Base-by-base conservation (phyloP, 2,329 filamentous ascomycete genomes). In the Xylariales sp. region DNA sequence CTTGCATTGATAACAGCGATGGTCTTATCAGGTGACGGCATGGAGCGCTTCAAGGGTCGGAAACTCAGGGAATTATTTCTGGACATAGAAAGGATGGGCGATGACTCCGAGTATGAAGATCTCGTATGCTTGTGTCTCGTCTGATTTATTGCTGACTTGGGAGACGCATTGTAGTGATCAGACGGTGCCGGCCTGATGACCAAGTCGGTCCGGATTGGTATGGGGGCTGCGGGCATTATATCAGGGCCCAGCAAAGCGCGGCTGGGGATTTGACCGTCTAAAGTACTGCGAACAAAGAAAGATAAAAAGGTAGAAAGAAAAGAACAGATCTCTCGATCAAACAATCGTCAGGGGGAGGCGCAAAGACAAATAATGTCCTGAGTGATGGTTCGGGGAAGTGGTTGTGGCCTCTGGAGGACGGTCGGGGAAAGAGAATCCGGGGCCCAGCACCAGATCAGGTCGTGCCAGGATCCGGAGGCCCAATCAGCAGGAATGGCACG, bases 1-100 rank as follows among this genome's bases (percentile, higher is more conserved):
- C 88, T 91, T 59, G 88, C 88, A 67, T 97, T 97, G 68, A 97
- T 90, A 57, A 95, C 83, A 58, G 90, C 91, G 55, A 95, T 88
- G 39, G 86, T 93, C 69, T 90, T 93, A 58, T 77, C 73, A 30
- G 76, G 74, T 20, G 69, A 66, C 42, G 73, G 71, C 65, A 76
- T 78, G 49, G 74, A 65, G 49, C 76, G 69, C 60, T 80, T 80
- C 32, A 72, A 61, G 13, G 76, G 76, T 15, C 76, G 75, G 50
- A 78, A 78, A n/a, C 69, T 78, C 42, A 78, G 51, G 16, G 76
- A 80, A 49, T 77, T 79, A 49, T 78, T 80, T 48, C 76, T 65
- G 13, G 76, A 76, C 39, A 67, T 63, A 33, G 76, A 76, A 37
- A 67, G 62, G 32, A 79, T 64, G 8, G 75, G 71, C 7, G 76